Percentiles rank a stretch among this genome's conserved stretches.
Conservation (phyloP, 2,329 filamentous ascomycete genomes). For the Diaporthe humulicola region DNA sequence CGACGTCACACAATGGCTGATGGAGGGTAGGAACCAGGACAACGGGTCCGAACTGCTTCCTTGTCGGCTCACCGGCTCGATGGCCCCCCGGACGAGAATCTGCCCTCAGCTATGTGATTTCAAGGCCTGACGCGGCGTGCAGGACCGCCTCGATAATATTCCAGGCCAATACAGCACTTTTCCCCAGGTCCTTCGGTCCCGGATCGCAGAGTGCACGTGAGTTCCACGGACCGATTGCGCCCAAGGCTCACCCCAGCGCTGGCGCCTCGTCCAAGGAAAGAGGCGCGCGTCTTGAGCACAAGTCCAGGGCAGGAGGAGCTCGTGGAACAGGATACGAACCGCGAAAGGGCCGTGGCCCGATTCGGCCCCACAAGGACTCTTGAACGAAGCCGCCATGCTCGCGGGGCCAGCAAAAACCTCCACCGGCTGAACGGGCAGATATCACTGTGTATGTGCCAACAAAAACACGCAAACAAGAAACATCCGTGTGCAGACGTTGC, state of each 20-base stretch:
- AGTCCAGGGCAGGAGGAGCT: slow-evolving; percentile 5
- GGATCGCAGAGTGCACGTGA: neutral
- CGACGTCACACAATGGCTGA: slow-evolving; percentile 30
- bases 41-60: slow-evolving; percentile 26
- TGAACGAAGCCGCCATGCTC: neutral
- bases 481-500: neutral
- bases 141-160: neutral
- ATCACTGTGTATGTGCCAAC: neutral
- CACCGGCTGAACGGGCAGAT: neutral
- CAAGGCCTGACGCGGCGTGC: neutral
- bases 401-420: neutral
- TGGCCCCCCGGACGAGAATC: slow-evolving; percentile 4
- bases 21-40: slow-evolving; percentile 28
- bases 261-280: slow-evolving; percentile 4
- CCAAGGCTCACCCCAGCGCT: slow-evolving; percentile 17
- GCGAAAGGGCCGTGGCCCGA: neutral
- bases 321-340: slow-evolving; percentile 5
- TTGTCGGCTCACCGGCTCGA: slow-evolving; percentile 35
- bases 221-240: neutral
- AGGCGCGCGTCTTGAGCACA: neutral
- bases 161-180: neutral
- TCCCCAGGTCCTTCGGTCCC: neutral
- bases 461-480: slow-evolving; percentile 6
- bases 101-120: neutral
- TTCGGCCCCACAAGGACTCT: slow-evolving; percentile 7